Conservation (phyloP, 192 early-diverging fungal genomes). For the Anaeromyces robustus region DNA sequence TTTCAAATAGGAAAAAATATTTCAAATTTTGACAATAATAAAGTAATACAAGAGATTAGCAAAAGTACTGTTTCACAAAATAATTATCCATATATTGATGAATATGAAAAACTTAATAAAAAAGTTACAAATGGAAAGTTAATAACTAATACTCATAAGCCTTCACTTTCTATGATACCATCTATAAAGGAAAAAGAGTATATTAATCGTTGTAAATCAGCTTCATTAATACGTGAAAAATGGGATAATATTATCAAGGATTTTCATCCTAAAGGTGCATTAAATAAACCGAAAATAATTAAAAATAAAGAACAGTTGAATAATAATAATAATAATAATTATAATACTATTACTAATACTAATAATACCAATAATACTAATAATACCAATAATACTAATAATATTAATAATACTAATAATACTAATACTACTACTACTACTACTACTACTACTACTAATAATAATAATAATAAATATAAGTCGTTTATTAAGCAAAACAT, state of each 20-base stretch:
- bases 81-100: background rate
- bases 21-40: background rate
- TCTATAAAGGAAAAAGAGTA: background rate
- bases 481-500: background rate
- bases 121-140: background rate
- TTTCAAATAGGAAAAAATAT: background rate
- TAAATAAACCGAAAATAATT: too few relatives aligned
- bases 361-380: too few relatives aligned
- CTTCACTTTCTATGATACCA: background rate
- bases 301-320: too few relatives aligned
- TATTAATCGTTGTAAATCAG: background rate
- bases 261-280: too few relatives aligned
- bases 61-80: background rate
- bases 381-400: too few relatives aligned
- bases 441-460: background rate
- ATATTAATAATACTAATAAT: too few relatives aligned
- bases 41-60: background rate
- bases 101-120: background rate
- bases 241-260: background rate
- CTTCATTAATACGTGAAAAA: background rate
- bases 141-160: background rate
- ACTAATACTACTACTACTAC: background rate
- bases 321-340: too few relatives aligned
- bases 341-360: too few relatives aligned
- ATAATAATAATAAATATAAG: background rate